These are phyloP conservation scores for Ligustrum vulgare DNA, from an alignment of 257 asterid genomes.

Conservation along the genomic window DNA sequence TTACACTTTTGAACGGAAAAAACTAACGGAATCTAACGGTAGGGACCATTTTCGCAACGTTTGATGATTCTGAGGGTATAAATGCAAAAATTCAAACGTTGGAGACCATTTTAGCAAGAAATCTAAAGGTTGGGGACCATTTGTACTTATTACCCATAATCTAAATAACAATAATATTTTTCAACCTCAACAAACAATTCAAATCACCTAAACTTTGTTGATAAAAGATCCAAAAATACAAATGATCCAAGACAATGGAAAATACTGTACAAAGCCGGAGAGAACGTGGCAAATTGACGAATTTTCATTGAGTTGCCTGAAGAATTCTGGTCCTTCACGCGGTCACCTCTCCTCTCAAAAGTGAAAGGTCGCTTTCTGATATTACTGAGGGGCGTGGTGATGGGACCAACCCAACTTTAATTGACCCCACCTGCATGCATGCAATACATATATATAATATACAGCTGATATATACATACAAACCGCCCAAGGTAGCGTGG, in stretches of 20 bases:
- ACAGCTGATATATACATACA: too few relatives aligned
- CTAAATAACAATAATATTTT: too few relatives aligned
- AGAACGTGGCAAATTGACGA: background rate
- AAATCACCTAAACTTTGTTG: background rate
- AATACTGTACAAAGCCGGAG: background rate
- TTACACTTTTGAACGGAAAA: too few relatives aligned
- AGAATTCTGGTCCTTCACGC: background rate
- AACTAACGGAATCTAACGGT: too few relatives aligned
- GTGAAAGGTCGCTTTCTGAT: conserved; percentile 22
- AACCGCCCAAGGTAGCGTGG: background rate
- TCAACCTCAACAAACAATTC: background rate
- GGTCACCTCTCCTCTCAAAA: background rate
- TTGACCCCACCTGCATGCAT: background rate
- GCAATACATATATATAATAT: too few relatives aligned
- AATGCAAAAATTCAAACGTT: too few relatives aligned
- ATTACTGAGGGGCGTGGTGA: conserved; percentile 10
- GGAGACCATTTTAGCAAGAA: too few relatives aligned
- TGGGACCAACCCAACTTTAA: conserved; percentile 20
- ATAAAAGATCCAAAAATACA: background rate
- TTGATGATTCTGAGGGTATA: too few relatives aligned
- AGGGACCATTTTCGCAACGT: too few relatives aligned
- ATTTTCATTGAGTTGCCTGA: too few relatives aligned
- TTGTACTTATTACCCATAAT: too few relatives aligned
- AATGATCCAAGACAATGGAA: background rate
- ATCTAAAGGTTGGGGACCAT: too few relatives aligned